A percentile compares a stretch with the other conserved stretches of the same genome.
phyloP scores from a whole-genome alignment of 139 green algal species.

The Ettlia oleoabundans region DNA sequence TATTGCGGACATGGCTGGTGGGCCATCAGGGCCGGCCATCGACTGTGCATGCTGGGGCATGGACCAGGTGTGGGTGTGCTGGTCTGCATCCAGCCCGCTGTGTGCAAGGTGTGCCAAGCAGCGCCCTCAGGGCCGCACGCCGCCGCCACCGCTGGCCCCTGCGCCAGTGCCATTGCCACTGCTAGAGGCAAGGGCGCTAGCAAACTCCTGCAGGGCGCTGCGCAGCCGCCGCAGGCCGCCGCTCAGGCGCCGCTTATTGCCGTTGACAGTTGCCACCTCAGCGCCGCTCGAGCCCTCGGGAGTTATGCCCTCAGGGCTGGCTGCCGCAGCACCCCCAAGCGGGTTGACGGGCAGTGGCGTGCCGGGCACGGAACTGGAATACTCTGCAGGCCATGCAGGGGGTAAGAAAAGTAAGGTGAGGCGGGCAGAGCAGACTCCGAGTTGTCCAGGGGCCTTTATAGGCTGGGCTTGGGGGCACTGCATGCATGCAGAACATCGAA shows the following conservation, averaged over 20 bases:
- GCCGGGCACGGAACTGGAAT: not conserved
- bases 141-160: not conserved
- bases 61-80: too few relatives aligned
- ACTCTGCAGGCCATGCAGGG: not conserved
- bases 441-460: too few relatives aligned
- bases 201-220: constrained; percentile 34
- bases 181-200: not conserved
- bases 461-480: too few relatives aligned
- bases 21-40: too few relatives aligned
- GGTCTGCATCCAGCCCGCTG: too few relatives aligned
- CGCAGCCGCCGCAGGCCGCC: constrained; percentile 29
- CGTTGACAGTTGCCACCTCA: not conserved
- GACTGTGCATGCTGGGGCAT: too few relatives aligned
- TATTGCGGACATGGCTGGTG: too few relatives aligned
- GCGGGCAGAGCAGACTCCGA: too few relatives aligned
- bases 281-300: not conserved
- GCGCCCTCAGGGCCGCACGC: constrained; percentile 10
- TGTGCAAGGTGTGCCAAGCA: too few relatives aligned
- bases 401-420: not conserved
- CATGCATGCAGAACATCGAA: too few relatives aligned
- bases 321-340: constrained; percentile 5
- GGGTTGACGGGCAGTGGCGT: not conserved
- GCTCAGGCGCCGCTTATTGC: constrained; percentile 19
- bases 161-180: not conserved
- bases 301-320: not conserved